Evolutionary conservation across 2,329 filamentous ascomycete species (phyloP), one percentile per base, ranked within the genome.

Genomic region (Colletotrichum endophyticum): DNA sequence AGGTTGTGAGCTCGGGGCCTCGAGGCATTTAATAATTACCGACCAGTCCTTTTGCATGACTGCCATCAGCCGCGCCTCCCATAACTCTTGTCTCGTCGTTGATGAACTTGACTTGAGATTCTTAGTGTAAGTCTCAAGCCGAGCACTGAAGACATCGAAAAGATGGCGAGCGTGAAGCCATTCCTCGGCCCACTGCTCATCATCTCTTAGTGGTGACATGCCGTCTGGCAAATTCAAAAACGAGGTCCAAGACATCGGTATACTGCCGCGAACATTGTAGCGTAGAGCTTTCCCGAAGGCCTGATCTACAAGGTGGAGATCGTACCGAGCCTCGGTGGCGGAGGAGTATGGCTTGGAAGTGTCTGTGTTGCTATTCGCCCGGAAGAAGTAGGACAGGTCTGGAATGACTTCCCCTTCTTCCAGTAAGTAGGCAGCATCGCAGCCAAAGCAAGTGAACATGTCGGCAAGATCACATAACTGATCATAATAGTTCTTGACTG

Each of bases 341-440:
- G n/a, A 56, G 7, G 36, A 19, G 15, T 62, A 70, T 7, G 71
- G 56, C 25, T 44, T 11, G 8, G 64, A 63, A n/a, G 28, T 3
- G 15, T 73, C 71, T 39, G 22, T 19, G 13, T 2, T 22, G 25
- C 28, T 13, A 1, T 19, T 25, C 9, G 16, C 15, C n/a, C 71
- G 25, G 11, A 49, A 27, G 66, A 53, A 70, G 22, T 69, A 73
- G 2, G 66, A 62, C 1, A 73, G 15, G 30, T 73, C 66, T 0
- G 71, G 64, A 13, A 36, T 34, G 22, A 63, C 5, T 1, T 36
- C 71, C 4, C 39, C 61, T 6, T 78, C 75, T 28, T 80, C 79
- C 39, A 81, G 28, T n/a, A 81, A 77, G 11, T 70, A 75, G 4
- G 80, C 80, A 1, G 78, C 72, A 22, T 81, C 80, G 0, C 78